Evolutionary conservation across 495 filamentous ascomycete species (phyloP), one percentile per base, ranked within the genome.

Genomic region (Neurospora tetrasperma): DNA sequence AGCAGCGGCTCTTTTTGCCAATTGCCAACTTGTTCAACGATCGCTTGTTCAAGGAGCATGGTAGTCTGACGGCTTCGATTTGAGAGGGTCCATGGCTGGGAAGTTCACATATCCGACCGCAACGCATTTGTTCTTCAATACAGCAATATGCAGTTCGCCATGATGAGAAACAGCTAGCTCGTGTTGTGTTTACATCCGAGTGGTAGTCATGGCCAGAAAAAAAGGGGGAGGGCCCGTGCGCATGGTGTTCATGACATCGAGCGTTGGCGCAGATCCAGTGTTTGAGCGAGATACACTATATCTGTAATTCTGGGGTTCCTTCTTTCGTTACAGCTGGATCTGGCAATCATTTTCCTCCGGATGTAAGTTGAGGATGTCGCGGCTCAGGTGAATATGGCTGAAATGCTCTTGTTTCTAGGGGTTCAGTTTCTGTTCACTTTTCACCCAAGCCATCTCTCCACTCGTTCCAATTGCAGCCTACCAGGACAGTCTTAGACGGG

Each of bases 1-100:
- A 78, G 59, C 74, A 80, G 41, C 82, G 77, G 27, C 76, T 90
- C 44, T 91, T 91, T 76, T 73, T 86, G 75, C 89, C 89, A 4
- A 79, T 92, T 14, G 59, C 83, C 54, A 85, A 89, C 71, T 74
- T 92, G 43, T 72, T 89, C 12, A 77, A 74, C 62, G 85, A 89
- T 71, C 74, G 90, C 39, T 40, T 40, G 43, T 73, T 89, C 12
- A 78, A 74, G 59, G 85, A 90, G 18, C 76, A 86, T 75, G 82
- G 10, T 2, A 62, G 54, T 62, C 27, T 62, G 11, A 16, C 27
- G 27, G 54, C 0, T 27, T 18, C 31, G 6, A 27, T 66, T 35
- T 6, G 20, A 16, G 10, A 62, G 44, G n/a, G 18, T 48, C 7
- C n/a, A 8, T 48, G 3, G n/a, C 0, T 48, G 44, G n/a, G 8